Evolutionary conservation across 768 basidiomycete species (phyloP).

Genomic region (Rhodotorula babjevae): DNA sequence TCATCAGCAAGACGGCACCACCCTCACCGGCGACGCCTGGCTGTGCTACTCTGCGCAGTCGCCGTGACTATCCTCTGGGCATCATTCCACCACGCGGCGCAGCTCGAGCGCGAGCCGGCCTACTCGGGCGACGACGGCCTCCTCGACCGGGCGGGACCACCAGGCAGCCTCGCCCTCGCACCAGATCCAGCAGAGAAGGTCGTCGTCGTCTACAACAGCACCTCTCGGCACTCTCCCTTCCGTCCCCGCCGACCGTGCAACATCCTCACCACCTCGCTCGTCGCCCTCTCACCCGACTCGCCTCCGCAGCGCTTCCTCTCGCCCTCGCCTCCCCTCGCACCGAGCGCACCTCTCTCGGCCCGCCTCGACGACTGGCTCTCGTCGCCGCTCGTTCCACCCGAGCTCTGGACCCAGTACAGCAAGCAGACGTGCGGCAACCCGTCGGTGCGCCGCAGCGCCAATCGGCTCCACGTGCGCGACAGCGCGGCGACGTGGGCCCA

Average conservation of each 20-base stretch:
- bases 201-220: too few relatives aligned
- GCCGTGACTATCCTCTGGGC: neutral
- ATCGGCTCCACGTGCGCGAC: neutral
- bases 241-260: neutral
- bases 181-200: too few relatives aligned
- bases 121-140: too few relatives aligned
- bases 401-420: conserved; percentile 47
- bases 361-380: conserved; percentile 46
- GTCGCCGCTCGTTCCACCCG: conserved; percentile 48
- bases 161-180: too few relatives aligned
- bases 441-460: neutral
- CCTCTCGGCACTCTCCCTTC: neutral
- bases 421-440: conserved; percentile 42
- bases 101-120: too few relatives aligned
- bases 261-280: neutral
- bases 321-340: conserved; percentile 43
- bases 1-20: too few relatives aligned
- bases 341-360: conserved; percentile 45
- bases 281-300: neutral
- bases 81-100: too few relatives aligned
- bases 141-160: too few relatives aligned
- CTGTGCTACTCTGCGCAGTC: neutral
- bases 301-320: conserved; percentile 13
- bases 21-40: too few relatives aligned
- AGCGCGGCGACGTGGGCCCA: neutral